Evolutionary conservation across 2,329 filamentous ascomycete species (phyloP).

Genomic region (Didymella lethalis): DNA sequence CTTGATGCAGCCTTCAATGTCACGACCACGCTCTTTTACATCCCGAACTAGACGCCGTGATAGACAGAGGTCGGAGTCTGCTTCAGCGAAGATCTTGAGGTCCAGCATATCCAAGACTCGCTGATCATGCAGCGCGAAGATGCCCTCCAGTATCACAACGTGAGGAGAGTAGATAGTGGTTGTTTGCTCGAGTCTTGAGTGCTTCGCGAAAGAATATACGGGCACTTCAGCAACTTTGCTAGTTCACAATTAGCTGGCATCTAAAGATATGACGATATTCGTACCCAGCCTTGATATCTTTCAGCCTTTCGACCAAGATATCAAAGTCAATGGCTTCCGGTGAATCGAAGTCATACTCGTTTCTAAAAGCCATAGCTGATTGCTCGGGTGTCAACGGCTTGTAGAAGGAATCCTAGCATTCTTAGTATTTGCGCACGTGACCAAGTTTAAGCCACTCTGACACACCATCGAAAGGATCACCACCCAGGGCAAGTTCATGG

Average conservation of each 20-base stretch:
- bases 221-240: slow-evolving; percentile 91
- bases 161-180: slow-evolving; percentile 95
- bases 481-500: slow-evolving; percentile 94
- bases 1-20: slow-evolving; percentile 95
- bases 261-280: slow-evolving; percentile 1
- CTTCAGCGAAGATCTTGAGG: slow-evolving; percentile 96
- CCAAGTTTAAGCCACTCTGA: slow-evolving; percentile 13
- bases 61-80: slow-evolving; percentile 91
- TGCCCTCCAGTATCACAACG: slow-evolving; percentile 93
- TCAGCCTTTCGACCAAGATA: slow-evolving; percentile 77
- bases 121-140: slow-evolving; percentile 90
- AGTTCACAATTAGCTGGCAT: slow-evolving; percentile 26
- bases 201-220: slow-evolving; percentile 93
- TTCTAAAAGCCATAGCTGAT: slow-evolving; percentile 80
- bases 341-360: slow-evolving; percentile 96
- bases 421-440: slow-evolving; percentile 39
- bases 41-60: slow-evolving; percentile 76
- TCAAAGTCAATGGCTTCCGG: slow-evolving; percentile 97
- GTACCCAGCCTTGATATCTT: slow-evolving; percentile 91
- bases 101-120: slow-evolving; percentile 87
- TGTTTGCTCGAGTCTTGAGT: slow-evolving; percentile 79
- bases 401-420: slow-evolving; percentile 88
- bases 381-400: slow-evolving; percentile 83
- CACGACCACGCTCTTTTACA: slow-evolving; percentile 85
- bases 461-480: slow-evolving; percentile 94